phyloP scores from a whole-genome alignment of 768 basidiomycete species.

The Trametes villosa region DNA sequence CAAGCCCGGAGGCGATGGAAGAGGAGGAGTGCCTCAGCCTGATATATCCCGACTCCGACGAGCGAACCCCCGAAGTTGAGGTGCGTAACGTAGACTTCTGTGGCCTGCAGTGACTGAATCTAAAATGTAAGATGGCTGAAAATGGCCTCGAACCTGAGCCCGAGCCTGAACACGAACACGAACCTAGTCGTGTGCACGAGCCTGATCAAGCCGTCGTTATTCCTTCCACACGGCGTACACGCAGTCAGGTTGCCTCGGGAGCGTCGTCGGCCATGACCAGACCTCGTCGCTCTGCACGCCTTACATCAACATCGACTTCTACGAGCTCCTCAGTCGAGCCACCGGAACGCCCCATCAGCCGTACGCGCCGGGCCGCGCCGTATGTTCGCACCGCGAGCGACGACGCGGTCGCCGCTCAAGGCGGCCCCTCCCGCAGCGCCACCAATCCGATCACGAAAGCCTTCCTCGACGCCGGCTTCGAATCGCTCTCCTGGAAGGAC shows the following conservation, averaged over 20 bases:
- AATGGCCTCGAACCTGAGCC: neutral
- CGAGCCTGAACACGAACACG: neutral
- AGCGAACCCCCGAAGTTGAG: slow-evolving; percentile 12
- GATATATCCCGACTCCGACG: slow-evolving; percentile 11
- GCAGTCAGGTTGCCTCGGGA: slow-evolving; percentile 5
- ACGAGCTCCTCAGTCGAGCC: slow-evolving; percentile 23
- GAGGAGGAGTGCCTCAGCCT: slow-evolving; percentile 16
- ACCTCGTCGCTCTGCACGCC: slow-evolving; percentile 21
- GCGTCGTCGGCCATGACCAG: slow-evolving; percentile 5
- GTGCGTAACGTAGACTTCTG: slow-evolving; percentile 4
- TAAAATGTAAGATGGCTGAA: neutral
- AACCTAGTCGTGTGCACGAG: neutral
- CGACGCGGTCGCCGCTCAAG: neutral
- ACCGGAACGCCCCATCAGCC: slow-evolving; percentile 1
- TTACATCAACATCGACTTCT: slow-evolving; percentile 15
- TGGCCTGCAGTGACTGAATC: slow-evolving; percentile 1
- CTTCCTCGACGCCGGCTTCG: slow-evolving; percentile 22
- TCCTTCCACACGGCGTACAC: neutral
- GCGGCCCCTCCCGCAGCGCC: slow-evolving; percentile 2
- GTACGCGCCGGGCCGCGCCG: slow-evolving; percentile 2
- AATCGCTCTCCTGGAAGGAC: slow-evolving; percentile 26
- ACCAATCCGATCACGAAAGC: slow-evolving; percentile 1
- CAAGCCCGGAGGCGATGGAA: slow-evolving; percentile 8
- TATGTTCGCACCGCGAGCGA: slow-evolving; percentile 13
- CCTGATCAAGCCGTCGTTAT: neutral